phyloP scores from a whole-genome alignment of 2,329 filamentous ascomycete species.

The Clarireedia homoeocarpa region DNA sequence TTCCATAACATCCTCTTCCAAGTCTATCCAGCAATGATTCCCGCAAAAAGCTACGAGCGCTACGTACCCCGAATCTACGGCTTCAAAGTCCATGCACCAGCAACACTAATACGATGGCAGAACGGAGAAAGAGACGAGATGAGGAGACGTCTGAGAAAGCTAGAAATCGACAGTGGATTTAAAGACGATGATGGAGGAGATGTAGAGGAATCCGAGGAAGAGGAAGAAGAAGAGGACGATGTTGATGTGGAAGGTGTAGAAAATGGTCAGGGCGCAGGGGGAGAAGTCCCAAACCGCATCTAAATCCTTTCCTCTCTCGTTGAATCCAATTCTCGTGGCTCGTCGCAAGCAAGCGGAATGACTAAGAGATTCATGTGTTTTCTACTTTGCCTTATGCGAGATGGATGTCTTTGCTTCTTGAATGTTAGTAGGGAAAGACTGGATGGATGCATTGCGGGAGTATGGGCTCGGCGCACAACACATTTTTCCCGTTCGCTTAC shows the following conservation, averaged over 20 bases:
- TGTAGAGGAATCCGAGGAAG: conserved; percentile 46
- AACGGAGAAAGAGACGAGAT: conserved; percentile 72
- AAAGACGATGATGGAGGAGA: conserved; percentile 57
- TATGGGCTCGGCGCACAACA: conserved; percentile 8
- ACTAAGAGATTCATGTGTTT: not conserved
- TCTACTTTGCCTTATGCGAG: conserved; percentile 3
- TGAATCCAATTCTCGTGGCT: not conserved
- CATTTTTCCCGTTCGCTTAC: conserved; percentile 4
- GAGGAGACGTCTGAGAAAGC: conserved; percentile 63
- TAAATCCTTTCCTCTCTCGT: not conserved
- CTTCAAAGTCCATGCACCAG: conserved; percentile 88
- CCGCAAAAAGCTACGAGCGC: conserved; percentile 74
- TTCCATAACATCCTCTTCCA: conserved; percentile 99
- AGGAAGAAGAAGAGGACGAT: conserved; percentile 37
- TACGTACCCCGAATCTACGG: conserved; percentile 90
- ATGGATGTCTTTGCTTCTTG: conserved; percentile 9
- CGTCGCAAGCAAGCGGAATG: not conserved
- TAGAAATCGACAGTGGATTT: conserved; percentile 73
- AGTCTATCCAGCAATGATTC: conserved; percentile 86
- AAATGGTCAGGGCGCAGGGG: conserved; percentile 1
- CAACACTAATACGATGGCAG: conserved; percentile 88
- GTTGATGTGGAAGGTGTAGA: conserved; percentile 1
- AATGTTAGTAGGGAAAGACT: conserved; percentile 6
- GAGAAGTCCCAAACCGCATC: not conserved
- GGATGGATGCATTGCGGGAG: conserved; percentile 16